These are phyloP conservation scores for Thelonectria discophora DNA, from an alignment of 2,329 filamentous ascomycete species.

Conservation along the genomic window DNA sequence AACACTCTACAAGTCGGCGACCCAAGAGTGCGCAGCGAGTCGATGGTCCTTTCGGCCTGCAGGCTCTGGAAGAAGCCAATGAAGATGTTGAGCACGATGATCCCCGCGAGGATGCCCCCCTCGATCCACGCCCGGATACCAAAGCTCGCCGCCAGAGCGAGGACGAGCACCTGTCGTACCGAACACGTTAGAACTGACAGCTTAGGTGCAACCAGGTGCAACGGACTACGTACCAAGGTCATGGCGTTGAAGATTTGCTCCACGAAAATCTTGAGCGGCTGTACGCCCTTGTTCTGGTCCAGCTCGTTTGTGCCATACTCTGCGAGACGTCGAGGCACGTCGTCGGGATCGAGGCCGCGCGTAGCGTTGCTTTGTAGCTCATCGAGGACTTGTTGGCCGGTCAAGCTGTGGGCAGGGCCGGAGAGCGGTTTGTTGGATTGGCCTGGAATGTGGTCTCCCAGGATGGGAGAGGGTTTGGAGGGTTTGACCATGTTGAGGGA, in stretches of 20 bases:
- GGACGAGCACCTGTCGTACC: slow-evolving; percentile 57
- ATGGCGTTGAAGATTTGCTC: slow-evolving; percentile 68
- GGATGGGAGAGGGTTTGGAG: background rate
- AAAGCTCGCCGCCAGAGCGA: slow-evolving; percentile 66
- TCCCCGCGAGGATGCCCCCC: slow-evolving; percentile 60
- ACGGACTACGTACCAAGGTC: slow-evolving; percentile 53
- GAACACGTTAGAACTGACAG: background rate
- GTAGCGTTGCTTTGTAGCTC: slow-evolving; percentile 62
- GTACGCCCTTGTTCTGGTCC: slow-evolving; percentile 55
- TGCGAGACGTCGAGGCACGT: slow-evolving; percentile 60
- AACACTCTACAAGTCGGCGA: slow-evolving; percentile 51
- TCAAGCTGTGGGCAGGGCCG: slow-evolving; percentile 64
- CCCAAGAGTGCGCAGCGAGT: slow-evolving; percentile 49
- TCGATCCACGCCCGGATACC: slow-evolving; percentile 63
- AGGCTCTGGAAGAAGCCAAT: slow-evolving; percentile 57
- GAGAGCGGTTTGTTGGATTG: slow-evolving; percentile 53
- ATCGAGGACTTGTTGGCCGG: slow-evolving; percentile 55
- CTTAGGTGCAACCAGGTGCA: background rate
- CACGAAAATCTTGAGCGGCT: slow-evolving; percentile 64
- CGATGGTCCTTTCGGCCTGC: slow-evolving; percentile 53
- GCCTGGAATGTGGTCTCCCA: slow-evolving; percentile 41
- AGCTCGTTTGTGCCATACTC: slow-evolving; percentile 67
- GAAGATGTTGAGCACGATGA: slow-evolving; percentile 62
- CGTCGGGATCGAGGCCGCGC: slow-evolving; percentile 60
- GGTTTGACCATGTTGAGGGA: background rate